phyloP scores from a whole-genome alignment of 2,329 filamentous ascomycete species.

The Beauveria sp. region DNA sequence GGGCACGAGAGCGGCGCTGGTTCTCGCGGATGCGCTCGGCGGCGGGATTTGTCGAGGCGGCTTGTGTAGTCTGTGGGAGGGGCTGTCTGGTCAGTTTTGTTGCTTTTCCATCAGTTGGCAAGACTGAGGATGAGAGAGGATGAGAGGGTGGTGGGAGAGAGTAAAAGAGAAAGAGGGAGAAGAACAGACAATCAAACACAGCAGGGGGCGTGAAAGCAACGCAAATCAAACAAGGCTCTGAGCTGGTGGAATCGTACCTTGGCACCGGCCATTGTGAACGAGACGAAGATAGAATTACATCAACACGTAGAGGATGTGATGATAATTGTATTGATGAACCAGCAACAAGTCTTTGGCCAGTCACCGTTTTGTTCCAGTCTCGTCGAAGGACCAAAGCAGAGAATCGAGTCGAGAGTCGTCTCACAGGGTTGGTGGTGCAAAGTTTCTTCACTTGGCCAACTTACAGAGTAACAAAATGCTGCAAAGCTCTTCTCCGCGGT shows the following conservation, averaged over 20 bases:
- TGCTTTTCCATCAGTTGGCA: neutral
- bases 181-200: neutral
- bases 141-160: too few relatives aligned
- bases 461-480: neutral
- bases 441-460: constrained; percentile 6
- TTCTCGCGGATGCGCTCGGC: constrained; percentile 39
- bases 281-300: constrained; percentile 6
- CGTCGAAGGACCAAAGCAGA: neutral
- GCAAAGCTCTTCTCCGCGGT: neutral
- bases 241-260: constrained; percentile 4
- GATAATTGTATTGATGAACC: neutral
- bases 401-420: neutral
- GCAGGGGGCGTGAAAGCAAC: neutral
- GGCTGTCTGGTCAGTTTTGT: neutral
- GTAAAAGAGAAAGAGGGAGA: neutral
- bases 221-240: neutral
- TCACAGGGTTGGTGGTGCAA: constrained; percentile 4
- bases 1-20: constrained; percentile 45
- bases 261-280: constrained; percentile 6
- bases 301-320: neutral
- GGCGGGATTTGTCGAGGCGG: constrained; percentile 17
- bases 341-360: neutral
- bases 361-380: neutral
- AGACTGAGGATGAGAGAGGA: too few relatives aligned
- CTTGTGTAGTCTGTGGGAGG: neutral